These are phyloP conservation scores for Acacia acuminata DNA, from an alignment of 306 rosid species.

Conservation along the genomic window DNA sequence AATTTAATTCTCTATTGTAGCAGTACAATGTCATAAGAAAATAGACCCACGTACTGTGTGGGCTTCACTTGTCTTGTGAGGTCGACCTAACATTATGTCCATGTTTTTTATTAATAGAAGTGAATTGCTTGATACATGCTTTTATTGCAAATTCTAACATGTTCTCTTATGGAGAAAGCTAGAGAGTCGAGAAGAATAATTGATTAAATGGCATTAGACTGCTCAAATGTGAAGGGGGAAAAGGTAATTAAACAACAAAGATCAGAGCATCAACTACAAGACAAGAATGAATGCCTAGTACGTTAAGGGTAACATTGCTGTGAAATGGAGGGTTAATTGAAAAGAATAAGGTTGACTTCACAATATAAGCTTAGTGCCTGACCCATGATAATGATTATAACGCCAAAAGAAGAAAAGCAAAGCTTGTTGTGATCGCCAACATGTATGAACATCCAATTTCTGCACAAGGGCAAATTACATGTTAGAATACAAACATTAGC, in stretches of 20 bases:
- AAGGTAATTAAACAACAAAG: conserved; percentile 20
- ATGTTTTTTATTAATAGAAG: no score
- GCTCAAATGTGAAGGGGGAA: conserved; percentile 18
- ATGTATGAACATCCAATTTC: conserved; percentile 53
- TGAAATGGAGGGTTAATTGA: neutral
- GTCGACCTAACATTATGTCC: no score
- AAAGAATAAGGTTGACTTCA: conserved; percentile 20
- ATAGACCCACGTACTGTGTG: no score
- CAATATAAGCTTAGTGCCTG: neutral
- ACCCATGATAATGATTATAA: conserved; percentile 19
- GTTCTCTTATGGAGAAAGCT: neutral
- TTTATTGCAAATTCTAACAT: neutral
- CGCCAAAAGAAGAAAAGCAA: conserved; percentile 51
- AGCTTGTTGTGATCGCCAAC: conserved; percentile 56
- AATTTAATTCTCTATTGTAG: no score
- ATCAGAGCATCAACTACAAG: conserved; percentile 2
- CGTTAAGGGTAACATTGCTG: neutral
- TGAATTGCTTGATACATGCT: neutral
- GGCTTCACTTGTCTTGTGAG: no score
- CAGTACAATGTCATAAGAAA: no score
- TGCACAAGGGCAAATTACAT: conserved; percentile 31
- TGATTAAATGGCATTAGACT: neutral
- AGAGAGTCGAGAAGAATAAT: neutral
- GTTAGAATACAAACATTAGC: conserved; percentile 4
- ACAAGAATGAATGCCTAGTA: neutral